phyloP scores from a whole-genome alignment of 1,284 basidiomycete species.

The Ganoderma resinaceum region DNA sequence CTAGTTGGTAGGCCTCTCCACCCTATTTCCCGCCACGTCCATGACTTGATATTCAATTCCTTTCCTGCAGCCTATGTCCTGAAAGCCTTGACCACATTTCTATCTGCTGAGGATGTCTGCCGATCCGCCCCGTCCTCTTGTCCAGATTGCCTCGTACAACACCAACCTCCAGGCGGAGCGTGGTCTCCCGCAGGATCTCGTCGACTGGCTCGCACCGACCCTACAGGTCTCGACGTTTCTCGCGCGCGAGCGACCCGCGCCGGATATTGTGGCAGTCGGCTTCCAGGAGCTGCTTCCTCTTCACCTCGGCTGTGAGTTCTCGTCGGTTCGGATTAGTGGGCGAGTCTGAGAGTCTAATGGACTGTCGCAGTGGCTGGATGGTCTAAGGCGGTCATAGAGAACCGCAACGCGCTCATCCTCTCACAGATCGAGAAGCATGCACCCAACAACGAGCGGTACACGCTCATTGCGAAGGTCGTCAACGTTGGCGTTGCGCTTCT shows the following conservation, averaged over 20 bases:
- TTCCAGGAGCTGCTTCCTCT: constrained; percentile 91
- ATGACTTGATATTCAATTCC: neutral
- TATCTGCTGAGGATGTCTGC: constrained; percentile 22
- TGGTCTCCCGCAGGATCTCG: constrained; percentile 80
- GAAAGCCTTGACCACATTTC: neutral
- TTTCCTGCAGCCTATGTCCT: constrained; percentile 4
- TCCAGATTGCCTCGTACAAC: constrained; percentile 88
- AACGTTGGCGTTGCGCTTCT: constrained; percentile 84
- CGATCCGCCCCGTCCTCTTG: constrained; percentile 53
- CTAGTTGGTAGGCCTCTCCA: too few species aligned
- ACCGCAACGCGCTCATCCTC: constrained; percentile 67
- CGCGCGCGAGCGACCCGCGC: constrained; percentile 61
- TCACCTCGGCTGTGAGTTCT: constrained; percentile 74
- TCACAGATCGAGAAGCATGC: constrained; percentile 74
- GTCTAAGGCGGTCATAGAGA: constrained; percentile 66
- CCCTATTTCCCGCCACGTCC: neutral
- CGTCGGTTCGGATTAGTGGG: neutral
- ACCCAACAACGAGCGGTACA: constrained; percentile 72
- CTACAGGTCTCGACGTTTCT: constrained; percentile 78
- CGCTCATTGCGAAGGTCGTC: constrained; percentile 75
- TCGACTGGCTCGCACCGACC: constrained; percentile 84
- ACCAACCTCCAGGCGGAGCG: constrained; percentile 79
- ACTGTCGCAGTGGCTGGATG: constrained; percentile 60
- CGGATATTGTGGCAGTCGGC: constrained; percentile 88
- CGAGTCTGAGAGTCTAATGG: neutral